Conservation (phyloP, 108 stramenopile genomes). For the Skeletonema menzelii region DNA sequence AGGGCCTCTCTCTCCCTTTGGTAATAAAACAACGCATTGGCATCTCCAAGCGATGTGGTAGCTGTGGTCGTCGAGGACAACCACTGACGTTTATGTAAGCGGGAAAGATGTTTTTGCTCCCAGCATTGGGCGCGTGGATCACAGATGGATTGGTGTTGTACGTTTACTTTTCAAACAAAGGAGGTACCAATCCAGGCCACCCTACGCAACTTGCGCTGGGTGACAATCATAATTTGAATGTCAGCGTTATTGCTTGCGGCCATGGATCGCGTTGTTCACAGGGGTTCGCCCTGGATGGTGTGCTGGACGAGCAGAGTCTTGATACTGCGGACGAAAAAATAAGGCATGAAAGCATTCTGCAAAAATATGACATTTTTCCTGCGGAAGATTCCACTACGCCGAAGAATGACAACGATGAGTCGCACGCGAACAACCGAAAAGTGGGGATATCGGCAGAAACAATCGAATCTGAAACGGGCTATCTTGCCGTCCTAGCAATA, state of each 20-base stretch:
- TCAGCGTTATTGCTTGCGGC: neutral
- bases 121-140: constrained; percentile 57
- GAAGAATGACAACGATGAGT: neutral
- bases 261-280: neutral
- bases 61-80: neutral
- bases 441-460: constrained; percentile 16
- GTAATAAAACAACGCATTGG: neutral
- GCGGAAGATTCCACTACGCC: neutral
- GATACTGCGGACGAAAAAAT: neutral
- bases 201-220: neutral
- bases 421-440: neutral
- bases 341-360: neutral
- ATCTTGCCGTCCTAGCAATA: constrained; percentile 55
- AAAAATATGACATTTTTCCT: neutral
- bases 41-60: neutral
- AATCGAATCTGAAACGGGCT: constrained; percentile 38
- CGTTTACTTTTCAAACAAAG: constrained; percentile 29
- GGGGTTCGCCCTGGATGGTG: constrained; percentile 8
- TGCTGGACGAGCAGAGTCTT: neutral
- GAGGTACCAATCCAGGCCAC: constrained; percentile 4
- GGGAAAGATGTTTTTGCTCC: constrained; percentile 54
- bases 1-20: neutral
- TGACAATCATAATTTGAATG: neutral
- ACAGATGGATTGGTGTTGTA: constrained; percentile 59
- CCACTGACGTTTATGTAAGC: neutral